Conservation (phyloP, 306 rosid species). For the Quercus engelmannii region DNA sequence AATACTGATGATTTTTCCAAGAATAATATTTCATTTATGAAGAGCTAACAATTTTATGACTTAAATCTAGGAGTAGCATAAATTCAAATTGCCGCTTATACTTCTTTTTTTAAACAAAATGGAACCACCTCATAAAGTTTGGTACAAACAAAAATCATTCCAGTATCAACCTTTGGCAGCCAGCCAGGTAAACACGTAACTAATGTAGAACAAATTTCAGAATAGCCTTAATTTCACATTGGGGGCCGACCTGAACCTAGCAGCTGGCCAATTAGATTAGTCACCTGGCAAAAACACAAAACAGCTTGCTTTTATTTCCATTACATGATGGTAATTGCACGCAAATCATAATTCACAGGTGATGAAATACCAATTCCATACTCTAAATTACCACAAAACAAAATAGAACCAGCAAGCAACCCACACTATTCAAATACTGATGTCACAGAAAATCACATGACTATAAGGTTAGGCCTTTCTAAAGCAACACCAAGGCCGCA, state of each 20-base stretch:
- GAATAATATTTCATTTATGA: background rate
- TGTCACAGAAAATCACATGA: too few relatives aligned
- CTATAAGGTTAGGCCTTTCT: too few relatives aligned
- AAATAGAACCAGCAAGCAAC: too few relatives aligned
- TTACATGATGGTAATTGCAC: background rate
- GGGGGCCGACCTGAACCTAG: conserved; percentile 78
- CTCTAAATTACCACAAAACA: too few relatives aligned
- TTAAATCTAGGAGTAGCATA: conserved; percentile 10
- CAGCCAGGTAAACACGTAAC: conserved; percentile 6
- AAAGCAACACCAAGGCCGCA: too few relatives aligned
- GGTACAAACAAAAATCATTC: conserved; percentile 3
- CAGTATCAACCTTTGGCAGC: conserved; percentile 15
- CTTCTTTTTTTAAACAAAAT: background rate
- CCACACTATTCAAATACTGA: too few relatives aligned
- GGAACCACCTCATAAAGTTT: conserved; percentile 5
- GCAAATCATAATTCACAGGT: background rate
- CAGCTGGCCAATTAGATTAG: conserved; percentile 76
- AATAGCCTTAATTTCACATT: conserved; percentile 35
- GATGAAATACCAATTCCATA: background rate
- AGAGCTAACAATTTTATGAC: conserved; percentile 7
- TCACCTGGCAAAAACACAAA: conserved; percentile 49
- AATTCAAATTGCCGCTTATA: conserved; percentile 16
- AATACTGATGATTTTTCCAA: conserved; percentile 1
- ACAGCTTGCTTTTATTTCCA: background rate
- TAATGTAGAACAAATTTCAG: background rate